Evolutionary conservation across 352 stramenopile genomes (phyloP).

Genomic region (Blastocystis sp.): DNA sequence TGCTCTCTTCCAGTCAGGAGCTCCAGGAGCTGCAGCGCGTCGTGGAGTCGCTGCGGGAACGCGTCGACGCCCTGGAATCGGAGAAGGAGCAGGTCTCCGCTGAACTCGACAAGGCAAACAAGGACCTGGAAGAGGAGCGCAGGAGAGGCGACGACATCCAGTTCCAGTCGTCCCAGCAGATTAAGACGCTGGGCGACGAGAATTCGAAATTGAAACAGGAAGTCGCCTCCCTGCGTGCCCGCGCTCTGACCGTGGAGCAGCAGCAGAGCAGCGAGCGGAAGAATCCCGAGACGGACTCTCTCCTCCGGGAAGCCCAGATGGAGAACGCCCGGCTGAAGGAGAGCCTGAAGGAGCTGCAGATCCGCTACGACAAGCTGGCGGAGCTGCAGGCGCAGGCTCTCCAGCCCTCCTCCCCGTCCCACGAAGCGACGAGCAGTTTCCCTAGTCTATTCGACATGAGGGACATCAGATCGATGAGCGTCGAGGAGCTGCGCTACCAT

Average conservation of each 20-base stretch:
- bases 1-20: neutral
- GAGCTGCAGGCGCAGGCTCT: neutral
- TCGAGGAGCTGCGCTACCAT: neutral
- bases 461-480: neutral
- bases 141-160: neutral
- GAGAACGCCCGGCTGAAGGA: neutral
- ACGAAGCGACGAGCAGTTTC: neutral
- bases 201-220: constrained; percentile 33
- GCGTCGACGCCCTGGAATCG: neutral
- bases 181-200: constrained; percentile 19
- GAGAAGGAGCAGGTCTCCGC: constrained; percentile 1
- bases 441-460: neutral
- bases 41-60: neutral
- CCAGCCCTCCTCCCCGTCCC: neutral
- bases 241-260: neutral
- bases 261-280: neutral
- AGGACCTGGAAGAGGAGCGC: constrained; percentile 6
- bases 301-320: neutral
- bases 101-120: neutral
- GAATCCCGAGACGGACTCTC: neutral
- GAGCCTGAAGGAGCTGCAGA: neutral
- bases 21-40: neutral
- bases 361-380: neutral
- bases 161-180: constrained; percentile 34
- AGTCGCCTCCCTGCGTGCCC: neutral